These are phyloP conservation scores for Trichomonas tenax DNA, from an alignment of 208 protist genomes.

Conservation along the genomic window DNA sequence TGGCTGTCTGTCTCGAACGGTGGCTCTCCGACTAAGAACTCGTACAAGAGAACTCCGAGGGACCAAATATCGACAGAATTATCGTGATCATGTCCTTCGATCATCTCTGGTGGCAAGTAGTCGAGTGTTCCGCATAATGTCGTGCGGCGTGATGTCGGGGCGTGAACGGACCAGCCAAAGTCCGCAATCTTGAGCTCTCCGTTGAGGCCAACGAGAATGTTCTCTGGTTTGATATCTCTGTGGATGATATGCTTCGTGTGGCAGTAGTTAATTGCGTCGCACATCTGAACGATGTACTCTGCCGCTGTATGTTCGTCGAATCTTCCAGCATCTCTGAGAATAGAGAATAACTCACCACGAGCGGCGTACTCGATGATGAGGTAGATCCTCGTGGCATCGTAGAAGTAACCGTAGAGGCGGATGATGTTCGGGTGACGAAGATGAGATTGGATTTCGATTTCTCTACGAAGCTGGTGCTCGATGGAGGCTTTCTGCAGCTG, in stretches of 20 bases:
- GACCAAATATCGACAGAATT: slow-evolving; percentile 37
- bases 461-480: slow-evolving; percentile 83
- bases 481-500: slow-evolving; percentile 78
- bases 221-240: slow-evolving; percentile 58
- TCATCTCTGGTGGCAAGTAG: slow-evolving; percentile 90
- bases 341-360: slow-evolving; percentile 89
- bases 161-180: slow-evolving; percentile 96
- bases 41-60: slow-evolving; percentile 39
- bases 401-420: slow-evolving; percentile 82
- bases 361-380: slow-evolving; percentile 92
- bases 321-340: not conserved
- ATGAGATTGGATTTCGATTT: slow-evolving; percentile 96
- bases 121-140: slow-evolving; percentile 91
- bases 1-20: slow-evolving; percentile 35
- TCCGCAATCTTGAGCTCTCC: slow-evolving; percentile 91
- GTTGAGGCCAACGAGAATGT: slow-evolving; percentile 51
- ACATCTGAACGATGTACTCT: slow-evolving; percentile 70
- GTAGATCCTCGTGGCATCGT: slow-evolving; percentile 83
- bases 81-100: slow-evolving; percentile 39
- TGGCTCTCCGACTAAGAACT: slow-evolving; percentile 31
- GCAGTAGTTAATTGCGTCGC: slow-evolving; percentile 81
- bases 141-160: slow-evolving; percentile 59
- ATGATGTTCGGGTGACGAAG: slow-evolving; percentile 78
- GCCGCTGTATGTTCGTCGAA: slow-evolving; percentile 36
- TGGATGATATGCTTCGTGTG: slow-evolving; percentile 78